Percentiles rank a stretch among this genome's conserved stretches.
Evolutionary conservation across 148 eudicot species (phyloP).

Genomic region (Chenopodium suecicum): DNA sequence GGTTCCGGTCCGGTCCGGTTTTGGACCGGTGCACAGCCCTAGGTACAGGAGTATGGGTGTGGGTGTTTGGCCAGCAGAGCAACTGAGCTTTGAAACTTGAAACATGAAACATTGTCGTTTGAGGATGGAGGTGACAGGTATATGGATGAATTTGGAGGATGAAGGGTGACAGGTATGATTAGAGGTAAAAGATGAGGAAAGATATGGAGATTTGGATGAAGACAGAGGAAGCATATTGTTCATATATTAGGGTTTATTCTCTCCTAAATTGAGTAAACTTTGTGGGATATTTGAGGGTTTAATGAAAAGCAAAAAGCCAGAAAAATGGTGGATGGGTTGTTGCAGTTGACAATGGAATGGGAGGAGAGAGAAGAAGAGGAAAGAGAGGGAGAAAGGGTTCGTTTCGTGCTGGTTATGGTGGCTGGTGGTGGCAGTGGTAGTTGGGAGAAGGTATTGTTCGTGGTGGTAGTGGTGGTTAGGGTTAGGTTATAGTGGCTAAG

Average conservation of each 20-base stretch:
- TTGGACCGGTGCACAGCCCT: no score
- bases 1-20: no score
- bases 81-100: slow-evolving; percentile 34
- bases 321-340: not conserved
- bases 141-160: slow-evolving; percentile 1
- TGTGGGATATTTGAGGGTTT: not conserved
- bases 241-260: slow-evolving; percentile 12
- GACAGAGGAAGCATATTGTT: slow-evolving; percentile 19
- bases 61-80: slow-evolving; percentile 17
- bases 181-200: slow-evolving; percentile 34
- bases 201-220: slow-evolving; percentile 33
- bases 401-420: not conserved
- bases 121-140: not conserved
- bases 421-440: no score
- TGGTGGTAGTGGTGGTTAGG: no score
- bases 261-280: not conserved
- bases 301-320: not conserved
- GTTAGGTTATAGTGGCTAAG: no score
- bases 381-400: not conserved
- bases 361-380: not conserved
- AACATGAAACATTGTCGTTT: not conserved
- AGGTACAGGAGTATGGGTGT: not conserved
- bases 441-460: no score
- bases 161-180: no score
- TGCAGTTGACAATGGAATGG: not conserved